Conservation (phyloP, 164 flowering plant species). For the Tetrastigma voinierianum region DNA sequence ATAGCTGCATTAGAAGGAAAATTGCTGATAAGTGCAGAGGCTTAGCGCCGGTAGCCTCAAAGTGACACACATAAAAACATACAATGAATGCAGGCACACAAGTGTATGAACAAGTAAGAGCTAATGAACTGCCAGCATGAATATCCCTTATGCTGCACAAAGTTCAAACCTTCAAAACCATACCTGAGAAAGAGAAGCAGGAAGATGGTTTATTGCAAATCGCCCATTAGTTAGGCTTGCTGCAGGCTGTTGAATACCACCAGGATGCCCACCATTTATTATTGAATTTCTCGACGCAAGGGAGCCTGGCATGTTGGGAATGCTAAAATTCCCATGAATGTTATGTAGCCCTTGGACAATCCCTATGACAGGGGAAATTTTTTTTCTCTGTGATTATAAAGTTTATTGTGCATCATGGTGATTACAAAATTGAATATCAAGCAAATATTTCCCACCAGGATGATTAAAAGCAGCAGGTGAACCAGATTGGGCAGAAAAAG, state of each 20-base stretch:
- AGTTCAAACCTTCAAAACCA: not conserved
- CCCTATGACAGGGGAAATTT: slow-evolving; percentile 15
- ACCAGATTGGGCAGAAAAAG: slow-evolving; percentile 42
- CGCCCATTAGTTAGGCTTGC: slow-evolving; percentile 35
- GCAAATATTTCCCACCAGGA: slow-evolving; percentile 22
- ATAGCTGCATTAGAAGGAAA: slow-evolving; percentile 25
- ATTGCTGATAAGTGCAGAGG: not conserved
- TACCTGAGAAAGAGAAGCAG: slow-evolving; percentile 42
- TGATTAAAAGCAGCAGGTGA: slow-evolving; percentile 38
- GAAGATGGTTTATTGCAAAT: slow-evolving; percentile 30
- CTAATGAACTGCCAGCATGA: not conserved
- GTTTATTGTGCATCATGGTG: not conserved
- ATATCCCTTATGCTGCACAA: not conserved
- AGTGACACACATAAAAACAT: not conserved
- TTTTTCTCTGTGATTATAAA: not conserved
- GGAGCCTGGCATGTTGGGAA: slow-evolving; percentile 31
- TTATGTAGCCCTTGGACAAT: slow-evolving; percentile 27
- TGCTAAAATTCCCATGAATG: slow-evolving; percentile 30
- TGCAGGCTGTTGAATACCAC: slow-evolving; percentile 31
- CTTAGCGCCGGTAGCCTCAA: not conserved
- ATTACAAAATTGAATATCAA: slow-evolving; percentile 2
- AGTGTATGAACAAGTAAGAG: not conserved
- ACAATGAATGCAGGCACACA: too few relatives aligned
- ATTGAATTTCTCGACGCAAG: slow-evolving; percentile 37
- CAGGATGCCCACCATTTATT: slow-evolving; percentile 25